Conservation (phyloP, 305 asterid species). For the Fraxinus nigra region DNA sequence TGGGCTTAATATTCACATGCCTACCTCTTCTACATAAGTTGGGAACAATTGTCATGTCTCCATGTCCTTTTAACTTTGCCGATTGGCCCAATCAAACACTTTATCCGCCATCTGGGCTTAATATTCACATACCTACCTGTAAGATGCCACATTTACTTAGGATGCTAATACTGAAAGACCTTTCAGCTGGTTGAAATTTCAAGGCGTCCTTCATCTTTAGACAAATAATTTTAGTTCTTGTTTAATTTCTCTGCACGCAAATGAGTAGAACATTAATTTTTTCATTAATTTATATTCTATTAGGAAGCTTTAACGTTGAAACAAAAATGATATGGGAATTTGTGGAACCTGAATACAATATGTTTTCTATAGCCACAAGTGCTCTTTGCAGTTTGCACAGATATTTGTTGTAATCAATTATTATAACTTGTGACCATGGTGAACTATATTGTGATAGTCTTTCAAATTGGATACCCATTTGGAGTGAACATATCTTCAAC, state of each 20-base stretch:
- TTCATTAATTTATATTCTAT: no score
- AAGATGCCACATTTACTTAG: neutral
- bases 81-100: neutral
- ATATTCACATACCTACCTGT: neutral
- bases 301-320: neutral
- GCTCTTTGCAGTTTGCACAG: neutral
- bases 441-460: no score
- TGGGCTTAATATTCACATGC: neutral
- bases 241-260: neutral
- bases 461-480: neutral
- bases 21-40: neutral
- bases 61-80: neutral
- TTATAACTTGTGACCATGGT: neutral
- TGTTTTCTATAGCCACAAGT: neutral
- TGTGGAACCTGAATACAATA: neutral
- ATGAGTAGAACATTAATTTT: neutral
- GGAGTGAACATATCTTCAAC: neutral
- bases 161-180: neutral
- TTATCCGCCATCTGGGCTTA: neutral
- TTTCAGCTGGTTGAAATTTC: neutral
- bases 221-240: neutral
- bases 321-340: neutral
- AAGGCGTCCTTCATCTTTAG: no score
- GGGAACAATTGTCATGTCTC: neutral
- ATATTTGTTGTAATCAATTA: neutral